Evolutionary conservation across 108 stramenopile genomes (phyloP), one percentile per base, ranked within the genome.

Genomic region (Nitzschia sp.): DNA sequence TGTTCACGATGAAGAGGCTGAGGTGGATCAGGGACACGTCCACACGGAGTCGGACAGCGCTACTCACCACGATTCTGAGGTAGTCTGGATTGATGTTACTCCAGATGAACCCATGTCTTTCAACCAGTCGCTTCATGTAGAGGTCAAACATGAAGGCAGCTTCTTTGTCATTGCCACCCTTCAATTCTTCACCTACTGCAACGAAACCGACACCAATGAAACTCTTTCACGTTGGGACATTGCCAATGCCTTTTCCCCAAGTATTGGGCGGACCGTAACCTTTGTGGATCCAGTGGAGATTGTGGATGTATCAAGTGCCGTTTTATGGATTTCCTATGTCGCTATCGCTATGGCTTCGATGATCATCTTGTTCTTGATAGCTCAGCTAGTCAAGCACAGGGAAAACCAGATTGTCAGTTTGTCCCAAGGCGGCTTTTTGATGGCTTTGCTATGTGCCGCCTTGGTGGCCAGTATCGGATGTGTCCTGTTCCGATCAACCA

Each of bases 401-500:
- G 38, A 69, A 12, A 7, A 53, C 12, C 67, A 67, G 50, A 68
- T 73, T 15, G 24, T 79, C 50, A 42, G 56, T 24, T 21, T 77
- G 15, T 62, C 52, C 7, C 76, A 77, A 53, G 70, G 42, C 0
- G 19, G 10, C 15, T 79, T 73, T 37, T 60, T 79, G 37, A 6
- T 79, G 20, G 61, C 65, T 3, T 73, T 68, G 38, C 41, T 72
- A 6, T n/a, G 55, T 19, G 44, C 63, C n/a, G 67, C 70, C 0
- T 61, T 79, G 22, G 50, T 69, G 20, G 72, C 78, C 0, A 69
- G 66, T 29, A 60, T 66, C 37, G 24, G 51, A 19, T 57, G 51
- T 0, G 53, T 73, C 25, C 60, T 79, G 44, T 53, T 73, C 40
- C 53, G 69, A 6, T 61, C 72, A 39, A 58, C 51, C 41, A 73